A percentile compares a stretch with the other conserved stretches of the same genome.
phyloP scores from a whole-genome alignment of 306 rosid genomes.

The Albizia julibrissin region DNA sequence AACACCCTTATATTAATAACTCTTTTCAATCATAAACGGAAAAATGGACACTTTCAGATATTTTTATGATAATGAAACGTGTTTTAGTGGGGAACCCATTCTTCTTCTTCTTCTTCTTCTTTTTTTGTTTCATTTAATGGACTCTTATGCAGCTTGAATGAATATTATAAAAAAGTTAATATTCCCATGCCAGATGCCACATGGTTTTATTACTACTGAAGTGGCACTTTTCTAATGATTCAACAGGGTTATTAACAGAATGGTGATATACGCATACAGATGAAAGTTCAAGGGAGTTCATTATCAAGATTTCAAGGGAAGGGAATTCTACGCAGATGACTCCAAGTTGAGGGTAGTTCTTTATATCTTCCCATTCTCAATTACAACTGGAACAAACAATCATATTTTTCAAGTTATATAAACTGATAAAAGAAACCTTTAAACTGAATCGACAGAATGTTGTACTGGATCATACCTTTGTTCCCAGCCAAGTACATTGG shows the following conservation, averaged over 20 bases:
- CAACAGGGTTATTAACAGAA: neutral
- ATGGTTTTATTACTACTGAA: neutral
- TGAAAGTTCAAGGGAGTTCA: neutral
- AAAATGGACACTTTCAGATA: neutral
- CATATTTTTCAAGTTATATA: conserved; percentile 1
- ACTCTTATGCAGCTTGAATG: neutral
- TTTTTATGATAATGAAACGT: neutral
- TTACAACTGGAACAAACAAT: conserved; percentile 13
- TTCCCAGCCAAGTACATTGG: conserved; percentile 94
- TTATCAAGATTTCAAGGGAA: neutral
- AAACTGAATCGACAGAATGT: conserved; percentile 13
- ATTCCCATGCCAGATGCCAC: neutral
- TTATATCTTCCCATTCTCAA: neutral
- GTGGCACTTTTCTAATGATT: neutral
- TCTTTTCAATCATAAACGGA: neutral
- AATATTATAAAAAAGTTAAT: neutral
- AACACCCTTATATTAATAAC: neutral
- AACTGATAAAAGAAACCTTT: conserved; percentile 2
- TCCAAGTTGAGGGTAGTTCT: neutral
- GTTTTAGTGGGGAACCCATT: neutral
- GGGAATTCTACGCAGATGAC: neutral
- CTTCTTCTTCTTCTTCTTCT: neutral
- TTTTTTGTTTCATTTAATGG: neutral
- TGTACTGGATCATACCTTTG: conserved; percentile 57
- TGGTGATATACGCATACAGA: neutral